A percentile compares a stretch with the other conserved stretches of the same genome.
phyloP scores from a whole-genome alignment of 805 yeast genomes.

The Middelhovenomyces tepae region DNA sequence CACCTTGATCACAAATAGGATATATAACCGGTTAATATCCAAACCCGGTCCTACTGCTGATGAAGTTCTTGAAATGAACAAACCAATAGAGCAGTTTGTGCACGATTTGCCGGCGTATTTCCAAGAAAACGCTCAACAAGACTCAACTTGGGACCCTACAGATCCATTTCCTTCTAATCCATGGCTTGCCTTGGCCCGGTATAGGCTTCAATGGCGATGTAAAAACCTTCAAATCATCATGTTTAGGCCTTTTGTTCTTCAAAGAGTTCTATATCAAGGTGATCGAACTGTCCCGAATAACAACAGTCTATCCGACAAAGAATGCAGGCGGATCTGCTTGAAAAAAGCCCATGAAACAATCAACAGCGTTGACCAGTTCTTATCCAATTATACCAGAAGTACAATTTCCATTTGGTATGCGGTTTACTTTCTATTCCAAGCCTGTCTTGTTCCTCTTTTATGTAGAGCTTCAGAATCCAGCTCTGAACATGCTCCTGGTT shows the following conservation, averaged over 20 bases:
- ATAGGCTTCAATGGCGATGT: conserved; percentile 50
- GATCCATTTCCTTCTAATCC: conserved; percentile 30
- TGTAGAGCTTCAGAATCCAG: conserved; percentile 44
- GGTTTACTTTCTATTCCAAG: conserved; percentile 54
- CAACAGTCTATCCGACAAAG: conserved; percentile 31
- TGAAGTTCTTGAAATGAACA: conserved; percentile 43
- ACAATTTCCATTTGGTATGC: conserved; percentile 55
- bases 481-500: conserved; percentile 34
- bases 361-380: conserved; percentile 32
- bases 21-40: conserved; percentile 40
- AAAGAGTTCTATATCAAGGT: conserved; percentile 33
- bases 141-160: conserved; percentile 7
- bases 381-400: conserved; percentile 18
- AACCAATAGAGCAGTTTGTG: conserved; percentile 33
- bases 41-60: conserved; percentile 40
- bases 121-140: conserved; percentile 28
- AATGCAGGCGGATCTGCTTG: conserved; percentile 43
- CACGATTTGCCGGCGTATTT: conserved; percentile 40
- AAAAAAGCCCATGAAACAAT: conserved; percentile 47
- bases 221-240: conserved; percentile 47
- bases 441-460: conserved; percentile 48
- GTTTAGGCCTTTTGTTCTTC: conserved; percentile 50
- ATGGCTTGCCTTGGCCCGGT: conserved; percentile 48
- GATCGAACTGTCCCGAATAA: conserved; percentile 9
- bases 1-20: conserved; percentile 38